Base-by-base conservation (phyloP, 176 grass and related monocot genomes). In the Avena sativa region DNA sequence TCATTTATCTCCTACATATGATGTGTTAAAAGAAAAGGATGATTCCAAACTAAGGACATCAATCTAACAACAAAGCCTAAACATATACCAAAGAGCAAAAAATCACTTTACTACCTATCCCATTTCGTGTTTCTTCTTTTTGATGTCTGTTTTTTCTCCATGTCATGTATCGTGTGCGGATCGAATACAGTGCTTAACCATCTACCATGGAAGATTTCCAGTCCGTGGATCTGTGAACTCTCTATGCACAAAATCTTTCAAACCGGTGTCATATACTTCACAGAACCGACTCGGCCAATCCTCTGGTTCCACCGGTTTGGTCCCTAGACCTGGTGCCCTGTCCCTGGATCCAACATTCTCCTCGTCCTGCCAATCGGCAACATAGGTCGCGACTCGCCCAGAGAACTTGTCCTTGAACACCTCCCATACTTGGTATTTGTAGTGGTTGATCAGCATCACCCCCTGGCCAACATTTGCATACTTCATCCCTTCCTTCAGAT, bases 381-480 rank as follows among this genome's bases (percentile, higher is more conserved):
- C 97, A 50, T 99, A 99, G 47, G 97, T 99, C 0, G 97, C 97
- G 0, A 99, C 97, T 46, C 97, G 87, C 13, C 97, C 79, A 17
- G 90, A 86, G 47, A 99, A 99, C 83, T 99, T 99, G 15, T 99
- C 97, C 77, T 99, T 99, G 87, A 99, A 99, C 82, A 96, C 94
- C 81, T 99, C 92, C 97, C 97, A 99, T 26, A 91, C 97, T 86
- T 99, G 97, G 72, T 96, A 99, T 79, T 99, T 99, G 66, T 96
- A 99, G 79, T 99, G 97, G 74, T 99, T 99, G 92, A 99, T 94
- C 72, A 94, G 71, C 89, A 99, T 93, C 12, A 87, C 34, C 53
- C 94, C 94, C 84, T 93, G 94, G 9, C 87, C 94, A 71, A 99
- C 80, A 81, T 99, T 96, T 38, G 85, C 94, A 74, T 89, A 96